Evolutionary conservation across 306 rosid species (phyloP), one percentile per base, ranked within the genome.

Genomic region (Ormosia semicastrata): DNA sequence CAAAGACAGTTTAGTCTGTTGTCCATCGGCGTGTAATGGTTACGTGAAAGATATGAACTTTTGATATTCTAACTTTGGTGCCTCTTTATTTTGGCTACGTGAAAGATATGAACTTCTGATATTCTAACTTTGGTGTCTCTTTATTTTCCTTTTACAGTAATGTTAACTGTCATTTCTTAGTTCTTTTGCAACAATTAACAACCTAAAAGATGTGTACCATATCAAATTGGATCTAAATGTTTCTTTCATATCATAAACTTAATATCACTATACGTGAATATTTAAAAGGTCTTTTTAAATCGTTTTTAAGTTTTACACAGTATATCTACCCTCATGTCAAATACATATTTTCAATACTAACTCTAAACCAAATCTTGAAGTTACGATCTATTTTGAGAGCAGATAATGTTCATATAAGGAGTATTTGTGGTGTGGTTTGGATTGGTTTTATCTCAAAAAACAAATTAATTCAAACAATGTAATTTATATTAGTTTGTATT

Each of bases 11-110:
- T 37, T 52, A 65, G n/a, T 75, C 44, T 75, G 40, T 30, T 66
- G 77, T 75, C 49, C 68, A 29, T 36, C n/a, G 58, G 58, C 81
- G 33, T 73, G 71, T 52, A 46, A 57, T 79, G 74, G 15, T 63
- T 67, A 68, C 24, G 33, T 3, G 2, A 34, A 46, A 73, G 33
- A 43, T 72, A 43, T 49, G 4, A 41, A 69, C 79, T 77, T 66
- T 78, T 56, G 5, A 54, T 6, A 43, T 29, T 46, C 7, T 82
- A 30, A 30, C 81, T 47, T 73, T 82, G 70, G 43, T 70, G 73
- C 33, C 13, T 50, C 39, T 57, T n/a, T n/a, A n/a, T n/a, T n/a
- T n/a, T n/a, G n/a, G n/a, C n/a, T n/a, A n/a, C n/a, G n/a, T n/a
- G n/a, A n/a, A n/a, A n/a, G n/a, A n/a, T n/a, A n/a, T n/a, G n/a